These are phyloP conservation scores for Kluyveromyces sp. DNA, from an alignment of 1,139 yeast genomes.

Conservation along the genomic window DNA sequence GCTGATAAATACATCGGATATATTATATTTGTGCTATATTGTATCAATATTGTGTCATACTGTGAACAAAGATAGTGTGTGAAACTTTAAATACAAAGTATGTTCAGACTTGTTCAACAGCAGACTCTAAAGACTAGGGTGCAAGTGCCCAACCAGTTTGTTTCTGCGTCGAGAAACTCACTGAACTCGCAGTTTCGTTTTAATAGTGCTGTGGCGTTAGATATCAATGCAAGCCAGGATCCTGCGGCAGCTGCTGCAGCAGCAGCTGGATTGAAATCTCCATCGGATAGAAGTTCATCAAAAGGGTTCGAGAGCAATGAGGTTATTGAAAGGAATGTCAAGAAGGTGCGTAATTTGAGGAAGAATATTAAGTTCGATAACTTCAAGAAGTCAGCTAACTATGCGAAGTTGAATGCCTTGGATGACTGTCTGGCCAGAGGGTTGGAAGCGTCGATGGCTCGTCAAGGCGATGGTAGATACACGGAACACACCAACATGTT, in stretches of 20 bases:
- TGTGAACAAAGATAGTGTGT: too few species aligned
- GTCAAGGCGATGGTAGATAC: conserved; percentile 11
- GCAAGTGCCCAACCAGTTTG: conserved; percentile 16
- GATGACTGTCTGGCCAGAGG: conserved; percentile 41
- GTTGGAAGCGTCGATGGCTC: conserved; percentile 21
- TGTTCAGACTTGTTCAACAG: conserved; percentile 25
- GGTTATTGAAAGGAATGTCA: conserved; percentile 13
- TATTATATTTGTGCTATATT: too few species aligned
- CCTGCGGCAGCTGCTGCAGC: neutral
- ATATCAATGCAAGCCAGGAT: conserved; percentile 5
- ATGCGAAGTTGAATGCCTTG: conserved; percentile 37
- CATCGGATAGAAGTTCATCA: neutral
- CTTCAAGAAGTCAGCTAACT: conserved; percentile 27
- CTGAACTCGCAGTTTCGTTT: conserved; percentile 16
- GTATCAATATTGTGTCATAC: too few species aligned
- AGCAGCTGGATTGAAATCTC: neutral
- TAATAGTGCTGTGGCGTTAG: conserved; percentile 19
- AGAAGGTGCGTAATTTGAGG: conserved; percentile 17
- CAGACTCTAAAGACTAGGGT: conserved; percentile 23
- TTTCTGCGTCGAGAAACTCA: conserved; percentile 19
- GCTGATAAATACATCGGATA: too few species aligned
- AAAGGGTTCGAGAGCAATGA: neutral
- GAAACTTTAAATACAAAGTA: conserved; percentile 1
- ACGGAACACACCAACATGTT: conserved; percentile 29
- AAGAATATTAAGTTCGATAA: conserved; percentile 15